Base-by-base conservation (phyloP, 108 stramenopile genomes). In the Halocafeteria seosinensis region DNA sequence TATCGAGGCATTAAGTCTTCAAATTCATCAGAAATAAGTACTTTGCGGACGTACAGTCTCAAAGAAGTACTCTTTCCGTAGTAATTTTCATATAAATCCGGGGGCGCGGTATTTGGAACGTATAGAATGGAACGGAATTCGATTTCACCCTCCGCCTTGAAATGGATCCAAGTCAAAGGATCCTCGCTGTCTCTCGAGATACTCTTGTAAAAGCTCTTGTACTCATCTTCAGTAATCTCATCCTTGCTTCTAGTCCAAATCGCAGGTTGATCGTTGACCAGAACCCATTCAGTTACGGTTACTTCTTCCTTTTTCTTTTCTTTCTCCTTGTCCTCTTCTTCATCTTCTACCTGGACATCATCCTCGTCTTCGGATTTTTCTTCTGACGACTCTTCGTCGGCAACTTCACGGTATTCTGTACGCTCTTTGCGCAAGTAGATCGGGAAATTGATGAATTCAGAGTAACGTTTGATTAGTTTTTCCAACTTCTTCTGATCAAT, bases 81-180 rank as follows among this genome's bases (percentile, higher is more conserved):
- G 77, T 79, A 84, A 52, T 73, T 50, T 50, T 84, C 76, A 61
- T 80, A 82, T 37, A 81, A 34, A 67, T 78, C 77, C 53, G 31
- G 53, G 23, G 81, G 60, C 35, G 80, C 78, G 42, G 83, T 79
- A 37, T 67, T 62, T 5, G 98, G 98, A 26, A 94, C 37, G 83
- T 91, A 99, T 12, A 99, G 74, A 61, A 99, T 88, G 21, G 87
- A 85, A 72, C 87, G 90, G 86, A 99, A 99, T 79, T 99, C 95
- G 69, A 99, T 92, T 71, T 97, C 95, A 62, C 98, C 98, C 81
- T 99, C 98, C 24, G 98, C 98, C 71, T 89, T 87, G 76, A 99
- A 99, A 78, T 99, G 98, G 26, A 83, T 81, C 94, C 95, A 95
- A 6, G 81, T 66, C 34, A 76, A 68, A 26, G 94, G 81, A 50